Evolutionary conservation across 352 stramenopile genomes (phyloP), one percentile per base, ranked within the genome.

Genomic region (Globisporangium iwayamae): DNA sequence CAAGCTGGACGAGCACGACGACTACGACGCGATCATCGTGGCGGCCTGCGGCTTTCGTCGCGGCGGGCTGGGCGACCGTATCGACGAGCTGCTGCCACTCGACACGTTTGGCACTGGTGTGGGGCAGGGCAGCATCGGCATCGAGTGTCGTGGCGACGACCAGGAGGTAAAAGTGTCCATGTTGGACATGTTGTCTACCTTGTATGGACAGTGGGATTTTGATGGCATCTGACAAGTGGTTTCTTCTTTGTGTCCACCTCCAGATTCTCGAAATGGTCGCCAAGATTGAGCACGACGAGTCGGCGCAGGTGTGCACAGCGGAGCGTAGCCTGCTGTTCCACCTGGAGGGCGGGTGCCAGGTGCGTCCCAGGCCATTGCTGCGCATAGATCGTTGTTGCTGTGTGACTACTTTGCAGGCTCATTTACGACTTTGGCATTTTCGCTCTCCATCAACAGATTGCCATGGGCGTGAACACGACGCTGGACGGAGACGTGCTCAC

Each of bases 1-100:
- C 6, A 96, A 96, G 65, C 66, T 96, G 50, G 89, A 96, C 54
- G 75, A 91, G 63, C 74, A 85, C 61, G 80, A 90, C 55, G 81
- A 93, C 34, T 96, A 89, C 55, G 85, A 96, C 53, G 89, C 89
- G 8, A 94, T 96, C 63, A 85, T 96, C 56, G 81, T 96, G 14
- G 89, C 89, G 6, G 83, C 84, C 2, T 93, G 87, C 50, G 89
- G 89, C 10, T 91, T 96, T 66, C 81, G 83, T 60, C 85, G 85
- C 53, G 85, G 82, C 28, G 80, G 85, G 9, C 61, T 94, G 9
- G 83, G 81, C 28, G 74, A 90, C 16, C 70, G 85, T 2, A 90
- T 94, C 63, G 85, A 94, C 43, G 76, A 94, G 76, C 71, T 94
- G n/a, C 71, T 94, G 2, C 71, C 83, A 18, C 65, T 81, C 52